Evolutionary conservation across 805 yeast species (phyloP).

Genomic region (Hanseniaspora lachancei): DNA sequence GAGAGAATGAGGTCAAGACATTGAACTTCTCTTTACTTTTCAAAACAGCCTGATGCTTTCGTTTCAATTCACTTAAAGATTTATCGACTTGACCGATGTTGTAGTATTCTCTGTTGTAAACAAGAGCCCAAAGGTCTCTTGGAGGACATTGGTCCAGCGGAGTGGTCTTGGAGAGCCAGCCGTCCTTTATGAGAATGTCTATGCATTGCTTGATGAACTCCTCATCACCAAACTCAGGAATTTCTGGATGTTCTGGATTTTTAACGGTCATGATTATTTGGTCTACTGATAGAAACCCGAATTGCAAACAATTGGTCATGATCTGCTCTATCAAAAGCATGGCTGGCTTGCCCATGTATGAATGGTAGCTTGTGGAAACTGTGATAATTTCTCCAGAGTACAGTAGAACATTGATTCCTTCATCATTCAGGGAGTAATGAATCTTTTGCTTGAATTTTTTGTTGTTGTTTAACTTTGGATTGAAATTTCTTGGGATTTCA

Average conservation of each 20-base stretch:
- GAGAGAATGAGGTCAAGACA: slow-evolving; percentile 23
- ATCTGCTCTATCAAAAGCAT: slow-evolving; percentile 16
- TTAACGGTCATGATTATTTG: slow-evolving; percentile 12
- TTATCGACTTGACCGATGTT: slow-evolving; percentile 28
- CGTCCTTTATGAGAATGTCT: slow-evolving; percentile 32
- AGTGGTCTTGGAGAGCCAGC: slow-evolving; percentile 39
- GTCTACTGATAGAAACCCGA: slow-evolving; percentile 2
- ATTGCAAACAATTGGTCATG: slow-evolving; percentile 10
- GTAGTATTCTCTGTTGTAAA: slow-evolving; percentile 31
- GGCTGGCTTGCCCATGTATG: slow-evolving; percentile 14
- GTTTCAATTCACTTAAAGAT: slow-evolving; percentile 41
- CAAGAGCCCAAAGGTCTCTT: slow-evolving; percentile 30
- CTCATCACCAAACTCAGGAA: background rate
- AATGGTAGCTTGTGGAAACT: slow-evolving; percentile 33
- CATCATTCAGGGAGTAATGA: slow-evolving; percentile 48
- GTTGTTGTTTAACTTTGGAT: slow-evolving; percentile 7
- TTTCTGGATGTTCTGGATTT: background rate
- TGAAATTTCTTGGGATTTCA: slow-evolving; percentile 9
- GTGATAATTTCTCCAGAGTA: slow-evolving; percentile 67
- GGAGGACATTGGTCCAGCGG: slow-evolving; percentile 27
- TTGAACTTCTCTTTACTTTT: slow-evolving; percentile 30
- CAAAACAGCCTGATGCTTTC: slow-evolving; percentile 48
- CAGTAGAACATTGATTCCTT: slow-evolving; percentile 49
- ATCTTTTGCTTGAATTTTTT: slow-evolving; percentile 22
- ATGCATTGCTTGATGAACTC: slow-evolving; percentile 16